Conservation (phyloP, 148 eudicot species). For the Rhododendron williamsianum region DNA sequence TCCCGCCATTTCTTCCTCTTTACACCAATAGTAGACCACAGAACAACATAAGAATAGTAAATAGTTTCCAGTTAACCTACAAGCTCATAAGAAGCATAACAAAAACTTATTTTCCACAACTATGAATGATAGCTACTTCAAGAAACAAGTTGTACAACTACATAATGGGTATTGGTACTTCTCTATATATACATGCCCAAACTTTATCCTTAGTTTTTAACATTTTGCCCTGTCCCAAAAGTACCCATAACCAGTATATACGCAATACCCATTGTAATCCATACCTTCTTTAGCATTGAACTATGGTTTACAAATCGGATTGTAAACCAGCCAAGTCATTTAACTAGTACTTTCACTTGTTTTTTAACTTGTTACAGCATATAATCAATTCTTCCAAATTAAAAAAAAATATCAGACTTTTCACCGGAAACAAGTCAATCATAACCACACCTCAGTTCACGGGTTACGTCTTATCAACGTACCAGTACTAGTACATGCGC, state of each 20-base stretch:
- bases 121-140: neutral
- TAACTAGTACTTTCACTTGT: neutral
- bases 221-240: neutral
- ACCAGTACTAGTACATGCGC: neutral
- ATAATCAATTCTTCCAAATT: neutral
- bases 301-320: neutral
- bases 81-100: neutral
- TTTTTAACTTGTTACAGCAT: neutral
- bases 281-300: neutral
- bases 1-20: constrained; percentile 63
- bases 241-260: neutral
- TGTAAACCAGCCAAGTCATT: neutral
- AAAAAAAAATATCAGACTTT: neutral
- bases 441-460: neutral
- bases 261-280: neutral
- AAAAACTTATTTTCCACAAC: neutral
- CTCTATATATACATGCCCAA: neutral
- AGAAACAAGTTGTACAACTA: neutral
- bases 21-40: neutral
- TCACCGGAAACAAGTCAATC: neutral
- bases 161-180: neutral
- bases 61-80: neutral
- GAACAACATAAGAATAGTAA: neutral
- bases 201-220: neutral
- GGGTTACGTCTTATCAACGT: neutral